Percentiles rank a stretch among this genome's conserved stretches.
Evolutionary conservation across 2,329 filamentous ascomycete species (phyloP).

Genomic region (Diaporthe citriasiana): DNA sequence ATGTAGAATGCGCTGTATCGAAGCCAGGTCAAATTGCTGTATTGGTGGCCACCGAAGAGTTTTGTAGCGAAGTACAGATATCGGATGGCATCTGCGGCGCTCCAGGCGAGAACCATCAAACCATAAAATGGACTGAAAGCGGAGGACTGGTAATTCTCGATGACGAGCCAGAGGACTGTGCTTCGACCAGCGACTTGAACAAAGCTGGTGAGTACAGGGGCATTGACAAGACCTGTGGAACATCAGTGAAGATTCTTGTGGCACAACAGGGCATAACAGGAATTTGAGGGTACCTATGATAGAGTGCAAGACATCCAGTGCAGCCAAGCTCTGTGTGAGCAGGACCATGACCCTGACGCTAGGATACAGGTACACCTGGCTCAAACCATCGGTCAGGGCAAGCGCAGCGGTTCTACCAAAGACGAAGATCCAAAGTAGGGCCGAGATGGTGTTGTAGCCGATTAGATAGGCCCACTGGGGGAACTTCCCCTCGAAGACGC

Average conservation of each 20-base stretch:
- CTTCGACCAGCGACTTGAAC: conserved; percentile 40
- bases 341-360: conserved; percentile 36
- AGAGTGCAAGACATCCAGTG: conserved; percentile 37
- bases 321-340: conserved; percentile 37
- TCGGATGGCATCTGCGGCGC: conserved; percentile 36
- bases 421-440: conserved; percentile 37
- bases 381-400: conserved; percentile 23
- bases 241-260: not conserved
- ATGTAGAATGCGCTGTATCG: conserved; percentile 42
- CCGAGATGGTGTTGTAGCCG: conserved; percentile 38
- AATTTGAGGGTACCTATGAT: conserved; percentile 19
- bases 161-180: conserved; percentile 41
- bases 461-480: conserved; percentile 43
- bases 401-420: conserved; percentile 26
- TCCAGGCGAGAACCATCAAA: conserved; percentile 39
- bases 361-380: conserved; percentile 29
- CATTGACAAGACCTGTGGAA: conserved; percentile 37
- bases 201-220: conserved; percentile 38
- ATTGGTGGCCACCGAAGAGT: conserved; percentile 41
- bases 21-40: conserved; percentile 37
- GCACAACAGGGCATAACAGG: no score
- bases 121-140: conserved; percentile 26
- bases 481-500: conserved; percentile 41
- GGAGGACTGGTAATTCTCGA: conserved; percentile 36
- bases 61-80: conserved; percentile 40